phyloP scores from a whole-genome alignment of 768 basidiomycete species.

The Dacryopinax spathularia region DNA sequence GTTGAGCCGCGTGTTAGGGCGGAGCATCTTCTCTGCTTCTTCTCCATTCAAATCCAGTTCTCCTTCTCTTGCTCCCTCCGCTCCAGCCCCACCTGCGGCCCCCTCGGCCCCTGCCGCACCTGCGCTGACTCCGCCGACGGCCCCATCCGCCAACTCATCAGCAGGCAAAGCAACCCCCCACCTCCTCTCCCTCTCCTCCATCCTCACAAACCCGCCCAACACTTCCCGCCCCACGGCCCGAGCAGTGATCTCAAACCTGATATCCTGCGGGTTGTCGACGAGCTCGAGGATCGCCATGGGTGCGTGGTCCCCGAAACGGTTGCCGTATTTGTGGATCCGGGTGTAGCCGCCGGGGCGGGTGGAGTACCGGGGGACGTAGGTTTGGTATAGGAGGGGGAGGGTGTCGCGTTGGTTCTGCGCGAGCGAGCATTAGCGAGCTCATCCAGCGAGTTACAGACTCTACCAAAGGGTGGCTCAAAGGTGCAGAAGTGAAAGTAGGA shows the following conservation, averaged over 20 bases:
- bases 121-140: no score
- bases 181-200: constrained; percentile 2
- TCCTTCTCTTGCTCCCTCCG: neutral
- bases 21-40: neutral
- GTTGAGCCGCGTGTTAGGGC: neutral
- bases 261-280: constrained; percentile 85
- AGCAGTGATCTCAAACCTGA: constrained; percentile 78
- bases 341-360: constrained; percentile 86
- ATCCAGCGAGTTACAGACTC: no score
- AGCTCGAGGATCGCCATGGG: constrained; percentile 82
- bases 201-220: constrained; percentile 11
- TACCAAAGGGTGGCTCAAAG: no score
- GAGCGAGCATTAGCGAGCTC: no score
- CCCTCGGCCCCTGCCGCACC: neutral
- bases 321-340: constrained; percentile 81
- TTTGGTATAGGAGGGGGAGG: constrained; percentile 69
- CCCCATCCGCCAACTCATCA: no score
- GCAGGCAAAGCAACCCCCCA: no score
- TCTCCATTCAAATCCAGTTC: neutral
- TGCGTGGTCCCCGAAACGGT: constrained; percentile 82
- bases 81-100: neutral
- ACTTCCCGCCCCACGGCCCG: constrained; percentile 78
- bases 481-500: no score
- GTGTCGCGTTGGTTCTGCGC: constrained; percentile 37
- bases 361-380: constrained; percentile 67